Conservation (phyloP, 345 rosid species). For the Sisymbrium altissimum region DNA sequence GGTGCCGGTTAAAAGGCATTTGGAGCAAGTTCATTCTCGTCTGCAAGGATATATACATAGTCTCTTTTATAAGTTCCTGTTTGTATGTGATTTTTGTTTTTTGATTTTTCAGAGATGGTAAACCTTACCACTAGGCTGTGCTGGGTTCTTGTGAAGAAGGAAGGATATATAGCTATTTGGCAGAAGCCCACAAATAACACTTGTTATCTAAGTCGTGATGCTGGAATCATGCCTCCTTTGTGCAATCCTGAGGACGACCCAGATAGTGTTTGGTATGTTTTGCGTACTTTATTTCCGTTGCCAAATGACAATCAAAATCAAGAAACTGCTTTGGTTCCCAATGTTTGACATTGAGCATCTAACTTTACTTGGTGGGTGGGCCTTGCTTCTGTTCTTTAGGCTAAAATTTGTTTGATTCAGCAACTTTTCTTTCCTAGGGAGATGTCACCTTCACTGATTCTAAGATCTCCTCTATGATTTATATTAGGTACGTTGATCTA, state of each 20-base stretch:
- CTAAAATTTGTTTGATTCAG: neutral
- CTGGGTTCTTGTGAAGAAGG: slow-evolving; percentile 94
- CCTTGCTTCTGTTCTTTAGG: slow-evolving; percentile 9
- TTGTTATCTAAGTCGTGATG: slow-evolving; percentile 76
- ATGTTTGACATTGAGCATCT: too few relatives aligned
- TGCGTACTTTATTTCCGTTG: neutral
- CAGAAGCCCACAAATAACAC: slow-evolving; percentile 74
- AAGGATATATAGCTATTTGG: slow-evolving; percentile 95
- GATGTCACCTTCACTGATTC: slow-evolving; percentile 1
- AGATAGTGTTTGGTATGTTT: slow-evolving; percentile 78
- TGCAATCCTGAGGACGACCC: slow-evolving; percentile 79
- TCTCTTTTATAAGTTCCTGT: neutral
- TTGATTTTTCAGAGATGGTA: slow-evolving; percentile 73
- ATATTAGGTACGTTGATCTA: slow-evolving; percentile 70
- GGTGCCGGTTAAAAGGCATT: neutral
- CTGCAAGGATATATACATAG: neutral
- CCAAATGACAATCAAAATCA: neutral
- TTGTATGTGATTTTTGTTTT: slow-evolving; percentile 14
- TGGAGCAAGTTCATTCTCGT: neutral
- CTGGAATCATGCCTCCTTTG: slow-evolving; percentile 61
- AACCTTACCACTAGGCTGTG: slow-evolving; percentile 82
- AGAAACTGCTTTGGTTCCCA: neutral
- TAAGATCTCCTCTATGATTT: neutral
- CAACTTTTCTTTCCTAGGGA: neutral
- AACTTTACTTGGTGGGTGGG: neutral